Conservation (phyloP, 2,329 filamentous ascomycete species). For the Penicillium sclerotigenum region DNA sequence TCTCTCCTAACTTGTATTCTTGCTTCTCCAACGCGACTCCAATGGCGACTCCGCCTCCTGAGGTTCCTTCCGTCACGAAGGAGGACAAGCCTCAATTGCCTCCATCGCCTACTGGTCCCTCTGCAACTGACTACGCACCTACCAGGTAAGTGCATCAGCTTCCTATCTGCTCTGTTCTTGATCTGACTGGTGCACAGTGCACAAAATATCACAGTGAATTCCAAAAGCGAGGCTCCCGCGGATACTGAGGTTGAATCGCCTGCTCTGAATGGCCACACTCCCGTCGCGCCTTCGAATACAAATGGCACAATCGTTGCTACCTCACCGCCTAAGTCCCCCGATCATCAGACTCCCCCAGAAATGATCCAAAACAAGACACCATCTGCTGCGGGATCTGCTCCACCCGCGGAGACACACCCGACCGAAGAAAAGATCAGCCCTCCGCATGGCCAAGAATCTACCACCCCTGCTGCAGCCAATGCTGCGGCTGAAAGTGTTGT, state of each 20-base stretch:
- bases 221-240: slow-evolving; percentile 22
- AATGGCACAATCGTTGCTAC: slow-evolving; percentile 30
- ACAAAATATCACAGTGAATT: slow-evolving; percentile 17
- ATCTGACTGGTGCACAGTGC: slow-evolving; percentile 18
- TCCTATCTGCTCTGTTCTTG: neutral
- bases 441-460: neutral
- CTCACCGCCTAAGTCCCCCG: slow-evolving; percentile 32
- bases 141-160: slow-evolving; percentile 29
- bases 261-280: slow-evolving; percentile 32
- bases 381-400: slow-evolving; percentile 6
- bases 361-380: slow-evolving; percentile 12
- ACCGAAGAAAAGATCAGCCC: neutral
- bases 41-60: slow-evolving; percentile 46
- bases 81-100: slow-evolving; percentile 43
- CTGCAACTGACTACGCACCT: slow-evolving; percentile 27
- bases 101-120: slow-evolving; percentile 34
- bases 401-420: slow-evolving; percentile 8
- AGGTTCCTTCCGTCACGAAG: slow-evolving; percentile 37
- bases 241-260: slow-evolving; percentile 15
- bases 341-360: neutral
- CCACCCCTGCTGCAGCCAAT: neutral
- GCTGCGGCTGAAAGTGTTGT: neutral
- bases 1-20: slow-evolving; percentile 19
- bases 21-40: slow-evolving; percentile 18
- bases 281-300: slow-evolving; percentile 20